These are phyloP conservation scores for Kazachstania bromeliacearum DNA, from an alignment of 805 yeast genomes.

Conservation along the genomic window DNA sequence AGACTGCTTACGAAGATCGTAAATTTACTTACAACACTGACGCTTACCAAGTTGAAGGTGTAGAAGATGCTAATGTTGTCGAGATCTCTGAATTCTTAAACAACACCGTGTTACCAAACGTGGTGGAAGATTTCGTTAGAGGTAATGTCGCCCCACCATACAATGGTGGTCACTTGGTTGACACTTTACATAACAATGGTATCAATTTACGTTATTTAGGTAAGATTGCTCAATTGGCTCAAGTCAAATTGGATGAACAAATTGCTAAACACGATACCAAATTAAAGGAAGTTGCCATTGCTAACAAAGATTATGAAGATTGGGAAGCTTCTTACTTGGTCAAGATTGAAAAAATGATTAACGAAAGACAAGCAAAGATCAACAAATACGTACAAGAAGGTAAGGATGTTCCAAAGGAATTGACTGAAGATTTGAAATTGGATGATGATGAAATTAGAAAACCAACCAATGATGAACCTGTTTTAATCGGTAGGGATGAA, in stretches of 20 bases:
- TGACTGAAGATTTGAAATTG: conserved; percentile 26
- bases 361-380: conserved; percentile 30
- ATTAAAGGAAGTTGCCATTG: conserved; percentile 19
- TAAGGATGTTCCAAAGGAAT: conserved; percentile 29
- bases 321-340: conserved; percentile 26
- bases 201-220: conserved; percentile 87
- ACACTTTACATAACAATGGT: conserved; percentile 67
- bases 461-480: conserved; percentile 29
- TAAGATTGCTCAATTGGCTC: conserved; percentile 27
- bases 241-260: conserved; percentile 21
- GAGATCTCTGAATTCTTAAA: conserved; percentile 59
- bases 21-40: conserved; percentile 69
- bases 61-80: conserved; percentile 42
- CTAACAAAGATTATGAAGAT: conserved; percentile 27
- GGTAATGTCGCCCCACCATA: conserved; percentile 52
- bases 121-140: conserved; percentile 37
- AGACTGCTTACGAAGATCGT: conserved; percentile 34
- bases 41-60: conserved; percentile 44
- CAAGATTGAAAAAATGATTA: conserved; percentile 26
- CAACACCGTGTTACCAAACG: conserved; percentile 50
- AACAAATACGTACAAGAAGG: conserved; percentile 26
- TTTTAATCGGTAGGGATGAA: conserved; percentile 29
- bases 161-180: conserved; percentile 70
- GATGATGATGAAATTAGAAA: conserved; percentile 28
- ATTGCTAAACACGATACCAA: conserved; percentile 14